These are phyloP conservation scores for Penicillium sp. DNA, from an alignment of 2,329 filamentous ascomycete species.

Conservation along the genomic window DNA sequence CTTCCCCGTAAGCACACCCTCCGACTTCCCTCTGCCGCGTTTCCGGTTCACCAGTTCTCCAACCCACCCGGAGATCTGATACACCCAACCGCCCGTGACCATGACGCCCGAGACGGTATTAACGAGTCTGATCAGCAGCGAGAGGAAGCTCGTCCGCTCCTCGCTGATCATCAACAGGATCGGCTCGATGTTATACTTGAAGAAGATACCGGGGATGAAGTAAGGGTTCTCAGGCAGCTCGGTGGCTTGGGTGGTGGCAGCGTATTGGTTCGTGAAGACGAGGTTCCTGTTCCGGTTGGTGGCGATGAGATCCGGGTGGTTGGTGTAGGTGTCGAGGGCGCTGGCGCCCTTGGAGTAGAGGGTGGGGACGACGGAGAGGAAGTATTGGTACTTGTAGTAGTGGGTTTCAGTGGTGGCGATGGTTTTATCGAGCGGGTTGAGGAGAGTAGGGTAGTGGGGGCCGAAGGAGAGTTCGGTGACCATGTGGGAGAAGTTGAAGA, in stretches of 20 bases:
- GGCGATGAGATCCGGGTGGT: too few relatives aligned
- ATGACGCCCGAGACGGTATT: conserved; percentile 86
- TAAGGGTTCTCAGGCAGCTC: conserved; percentile 51
- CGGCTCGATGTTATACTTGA: conserved; percentile 98
- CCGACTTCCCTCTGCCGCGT: too few relatives aligned
- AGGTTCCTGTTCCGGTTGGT: conserved; percentile 28
- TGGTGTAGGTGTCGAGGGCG: conserved; percentile 38
- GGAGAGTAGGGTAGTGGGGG: conserved; percentile 85
- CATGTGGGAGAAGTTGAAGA: conserved; percentile 96
- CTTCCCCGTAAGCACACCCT: too few relatives aligned
- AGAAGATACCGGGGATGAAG: conserved; percentile 78
- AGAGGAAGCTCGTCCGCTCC: conserved; percentile 63
- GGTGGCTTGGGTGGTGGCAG: conserved; percentile 79
- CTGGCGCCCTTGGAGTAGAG: conserved; percentile 61
- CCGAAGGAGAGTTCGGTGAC: conserved; percentile 94
- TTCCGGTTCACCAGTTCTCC: too few relatives aligned
- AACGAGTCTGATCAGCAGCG: conserved; percentile 69
- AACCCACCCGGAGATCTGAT: conserved; percentile 56
- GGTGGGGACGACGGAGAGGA: conserved; percentile 86
- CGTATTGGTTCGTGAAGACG: conserved; percentile 96
- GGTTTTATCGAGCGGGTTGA: conserved; percentile 89
- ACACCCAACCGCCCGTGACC: conserved; percentile 89
- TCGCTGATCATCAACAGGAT: conserved; percentile 80
- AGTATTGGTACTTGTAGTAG: conserved; percentile 98
- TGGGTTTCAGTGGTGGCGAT: conserved; percentile 63